A percentile compares a stretch with the other conserved stretches of the same genome.
phyloP scores from a whole-genome alignment of 2,329 filamentous ascomycete species.

The Ascosphaera apis region DNA sequence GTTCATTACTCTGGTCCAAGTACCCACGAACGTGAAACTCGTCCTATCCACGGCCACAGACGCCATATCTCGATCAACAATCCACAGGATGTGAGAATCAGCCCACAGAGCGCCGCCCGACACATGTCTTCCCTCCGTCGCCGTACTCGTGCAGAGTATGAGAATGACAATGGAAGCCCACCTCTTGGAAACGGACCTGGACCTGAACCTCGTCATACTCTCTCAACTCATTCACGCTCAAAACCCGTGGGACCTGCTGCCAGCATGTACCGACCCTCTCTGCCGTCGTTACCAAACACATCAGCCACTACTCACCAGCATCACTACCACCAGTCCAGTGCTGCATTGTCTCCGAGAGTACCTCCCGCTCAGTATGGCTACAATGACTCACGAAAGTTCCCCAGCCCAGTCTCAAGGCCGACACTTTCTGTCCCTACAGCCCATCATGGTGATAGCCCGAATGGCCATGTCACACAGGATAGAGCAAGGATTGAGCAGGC shows the following conservation, averaged over 20 bases:
- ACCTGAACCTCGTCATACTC: slow-evolving; percentile 21
- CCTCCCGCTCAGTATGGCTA: slow-evolving; percentile 4
- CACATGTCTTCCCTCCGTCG: slow-evolving; percentile 29
- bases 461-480: slow-evolving; percentile 55
- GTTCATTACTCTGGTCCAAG: slow-evolving; percentile 63
- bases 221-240: not conserved
- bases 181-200: slow-evolving; percentile 55
- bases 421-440: slow-evolving; percentile 1
- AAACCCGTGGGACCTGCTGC: not conserved
- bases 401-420: not conserved
- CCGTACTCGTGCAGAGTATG: slow-evolving; percentile 72
- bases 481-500: slow-evolving; percentile 59
- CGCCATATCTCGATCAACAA: slow-evolving; percentile 36
- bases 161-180: slow-evolving; percentile 63
- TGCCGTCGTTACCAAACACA: not conserved
- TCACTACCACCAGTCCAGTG: slow-evolving; percentile 4
- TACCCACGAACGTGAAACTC: slow-evolving; percentile 10
- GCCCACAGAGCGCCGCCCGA: slow-evolving; percentile 31
- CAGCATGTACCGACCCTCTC: not conserved
- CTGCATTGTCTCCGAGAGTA: slow-evolving; percentile 14
- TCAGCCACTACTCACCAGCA: not conserved
- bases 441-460: slow-evolving; percentile 20
- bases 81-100: slow-evolving; percentile 13
- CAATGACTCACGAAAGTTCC: not conserved
- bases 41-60: slow-evolving; percentile 7